A percentile compares a stretch with the other conserved stretches of the same genome.
Evolutionary conservation across 495 filamentous ascomycete species (phyloP).

Genomic region (Hypomontagnella submonticulosa): DNA sequence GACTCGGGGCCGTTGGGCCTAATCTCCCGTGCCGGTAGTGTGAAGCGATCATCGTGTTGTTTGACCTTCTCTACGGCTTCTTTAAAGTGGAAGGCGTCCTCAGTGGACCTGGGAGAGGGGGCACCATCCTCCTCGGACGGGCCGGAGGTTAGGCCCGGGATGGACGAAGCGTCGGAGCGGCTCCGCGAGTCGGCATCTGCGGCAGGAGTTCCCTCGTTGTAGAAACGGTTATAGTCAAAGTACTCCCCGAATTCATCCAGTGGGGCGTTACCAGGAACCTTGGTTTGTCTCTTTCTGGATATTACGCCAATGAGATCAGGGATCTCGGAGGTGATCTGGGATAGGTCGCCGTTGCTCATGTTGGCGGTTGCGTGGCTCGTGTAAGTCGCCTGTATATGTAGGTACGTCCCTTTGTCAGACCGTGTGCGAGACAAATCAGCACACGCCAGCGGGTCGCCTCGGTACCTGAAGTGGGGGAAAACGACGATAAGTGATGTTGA

Average conservation of each 20-base stretch:
- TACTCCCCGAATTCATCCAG: constrained; percentile 47
- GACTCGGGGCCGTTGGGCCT: constrained; percentile 46
- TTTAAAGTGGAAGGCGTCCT: constrained; percentile 48
- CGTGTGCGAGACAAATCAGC: constrained; percentile 53
- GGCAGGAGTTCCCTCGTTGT: constrained; percentile 39
- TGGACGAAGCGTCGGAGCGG: constrained; percentile 49
- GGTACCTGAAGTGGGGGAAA: constrained; percentile 52
- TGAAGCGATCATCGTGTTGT: constrained; percentile 51
- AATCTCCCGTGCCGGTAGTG: constrained; percentile 46
- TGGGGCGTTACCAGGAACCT: constrained; percentile 36
- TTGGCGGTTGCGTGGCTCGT: constrained; percentile 51
- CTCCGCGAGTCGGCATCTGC: constrained; percentile 49
- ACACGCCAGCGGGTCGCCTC: constrained; percentile 49
- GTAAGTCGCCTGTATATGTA: constrained; percentile 52
- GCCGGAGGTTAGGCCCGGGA: constrained; percentile 49
- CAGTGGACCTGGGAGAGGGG: constrained; percentile 46
- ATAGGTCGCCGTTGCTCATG: constrained; percentile 46
- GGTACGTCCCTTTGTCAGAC: constrained; percentile 52
- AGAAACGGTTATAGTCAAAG: constrained; percentile 50
- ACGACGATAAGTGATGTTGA: constrained; percentile 53
- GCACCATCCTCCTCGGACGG: constrained; percentile 50
- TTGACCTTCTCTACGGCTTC: constrained; percentile 46
- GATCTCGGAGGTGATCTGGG: constrained; percentile 49
- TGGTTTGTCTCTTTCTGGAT: constrained; percentile 38
- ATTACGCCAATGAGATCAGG: constrained; percentile 50